phyloP scores from a whole-genome alignment of 257 asterid species.

The Cruciata laevipes region DNA sequence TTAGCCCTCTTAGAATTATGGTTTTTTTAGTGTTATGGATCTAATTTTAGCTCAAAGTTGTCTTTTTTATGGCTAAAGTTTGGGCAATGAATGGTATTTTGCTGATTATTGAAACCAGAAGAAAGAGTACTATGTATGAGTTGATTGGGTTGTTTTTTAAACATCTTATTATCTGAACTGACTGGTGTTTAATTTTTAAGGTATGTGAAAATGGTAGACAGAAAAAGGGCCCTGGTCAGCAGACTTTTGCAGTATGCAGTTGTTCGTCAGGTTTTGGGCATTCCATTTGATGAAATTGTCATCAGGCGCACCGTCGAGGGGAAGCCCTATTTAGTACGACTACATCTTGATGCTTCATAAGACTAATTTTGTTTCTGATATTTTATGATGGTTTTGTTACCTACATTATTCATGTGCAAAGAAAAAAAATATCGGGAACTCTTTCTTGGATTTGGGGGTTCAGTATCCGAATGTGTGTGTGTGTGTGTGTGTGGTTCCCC shows the following conservation, averaged over 20 bases:
- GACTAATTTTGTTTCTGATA: background rate
- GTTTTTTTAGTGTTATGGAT: background rate
- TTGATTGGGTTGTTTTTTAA: background rate
- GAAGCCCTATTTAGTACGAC: conserved; percentile 61
- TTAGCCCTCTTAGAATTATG: background rate
- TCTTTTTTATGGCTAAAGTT: background rate
- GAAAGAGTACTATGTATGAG: background rate
- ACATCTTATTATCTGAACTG: background rate
- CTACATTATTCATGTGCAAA: background rate
- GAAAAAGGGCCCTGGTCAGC: conserved; percentile 66
- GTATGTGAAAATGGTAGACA: conserved; percentile 66
- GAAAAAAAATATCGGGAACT: background rate
- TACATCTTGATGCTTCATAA: background rate
- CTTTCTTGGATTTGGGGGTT: background rate
- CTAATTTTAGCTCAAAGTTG: background rate
- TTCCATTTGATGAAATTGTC: conserved; percentile 47
- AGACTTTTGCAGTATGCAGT: conserved; percentile 70
- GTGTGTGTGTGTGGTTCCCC: background rate
- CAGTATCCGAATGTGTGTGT: background rate
- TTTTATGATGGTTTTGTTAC: background rate
- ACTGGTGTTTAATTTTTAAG: conserved; percentile 26
- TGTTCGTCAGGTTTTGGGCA: conserved; percentile 50
- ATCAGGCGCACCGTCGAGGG: conserved; percentile 63
- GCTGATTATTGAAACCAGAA: background rate
- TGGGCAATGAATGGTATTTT: background rate